Conservation (phyloP, 352 stramenopile species). For the Globisporangium middletonii region DNA sequence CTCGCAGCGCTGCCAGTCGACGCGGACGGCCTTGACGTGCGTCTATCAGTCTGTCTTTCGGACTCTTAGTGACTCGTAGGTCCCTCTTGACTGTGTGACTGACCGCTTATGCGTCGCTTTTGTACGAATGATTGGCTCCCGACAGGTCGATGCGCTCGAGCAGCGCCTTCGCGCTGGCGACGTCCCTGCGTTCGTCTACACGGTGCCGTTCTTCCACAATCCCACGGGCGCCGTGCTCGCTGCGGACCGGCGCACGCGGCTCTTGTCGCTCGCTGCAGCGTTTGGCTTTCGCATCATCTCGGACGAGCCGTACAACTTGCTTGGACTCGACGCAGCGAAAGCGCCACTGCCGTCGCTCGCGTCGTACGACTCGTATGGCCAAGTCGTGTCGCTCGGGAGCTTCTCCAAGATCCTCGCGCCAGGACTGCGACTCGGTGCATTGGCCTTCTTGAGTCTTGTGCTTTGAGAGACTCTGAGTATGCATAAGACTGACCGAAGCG, state of each 20-base stretch:
- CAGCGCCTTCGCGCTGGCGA: slow-evolving; percentile 42
- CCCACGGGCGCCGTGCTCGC: slow-evolving; percentile 83
- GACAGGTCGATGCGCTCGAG: slow-evolving; percentile 67
- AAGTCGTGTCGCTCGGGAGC: slow-evolving; percentile 83
- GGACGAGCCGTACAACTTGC: slow-evolving; percentile 93
- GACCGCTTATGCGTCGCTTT: neutral
- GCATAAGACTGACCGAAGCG: neutral
- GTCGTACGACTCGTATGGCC: slow-evolving; percentile 54
- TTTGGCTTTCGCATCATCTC: slow-evolving; percentile 86
- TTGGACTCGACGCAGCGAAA: slow-evolving; percentile 53
- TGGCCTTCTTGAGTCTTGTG: neutral
- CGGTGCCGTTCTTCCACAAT: slow-evolving; percentile 93
- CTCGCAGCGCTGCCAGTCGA: slow-evolving; percentile 76
- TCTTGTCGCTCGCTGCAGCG: slow-evolving; percentile 74
- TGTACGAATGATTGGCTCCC: neutral
- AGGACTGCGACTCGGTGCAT: slow-evolving; percentile 84
- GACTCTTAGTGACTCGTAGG: too few species aligned
- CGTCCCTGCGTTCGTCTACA: slow-evolving; percentile 89
- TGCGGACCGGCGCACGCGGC: slow-evolving; percentile 48
- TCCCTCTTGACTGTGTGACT: too few species aligned
- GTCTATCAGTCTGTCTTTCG: slow-evolving; percentile 3
- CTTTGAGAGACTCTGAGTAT: neutral
- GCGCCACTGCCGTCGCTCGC: slow-evolving; percentile 52
- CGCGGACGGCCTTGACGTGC: slow-evolving; percentile 59
- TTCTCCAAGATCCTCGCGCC: slow-evolving; percentile 95